Evolutionary conservation across 1,139 yeast species (phyloP).

Genomic region (Scheffersomyces segobiensis): DNA sequence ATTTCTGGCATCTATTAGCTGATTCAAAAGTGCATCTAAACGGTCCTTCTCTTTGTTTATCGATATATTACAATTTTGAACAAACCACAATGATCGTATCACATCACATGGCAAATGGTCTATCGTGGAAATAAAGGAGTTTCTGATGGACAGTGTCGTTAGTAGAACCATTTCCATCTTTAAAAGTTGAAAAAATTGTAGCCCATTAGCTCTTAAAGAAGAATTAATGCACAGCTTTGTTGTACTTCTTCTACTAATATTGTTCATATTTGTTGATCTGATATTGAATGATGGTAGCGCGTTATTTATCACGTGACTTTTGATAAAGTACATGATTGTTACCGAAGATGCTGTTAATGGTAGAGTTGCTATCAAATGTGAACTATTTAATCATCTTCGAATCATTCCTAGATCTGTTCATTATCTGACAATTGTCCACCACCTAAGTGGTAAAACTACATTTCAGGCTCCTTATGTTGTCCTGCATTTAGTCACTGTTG

Average conservation of each 20-base stretch:
- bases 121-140: constrained; percentile 44
- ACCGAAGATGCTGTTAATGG: neutral
- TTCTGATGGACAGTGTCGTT: constrained; percentile 29
- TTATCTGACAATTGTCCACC: neutral
- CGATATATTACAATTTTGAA: constrained; percentile 39
- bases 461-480: too few relatives aligned
- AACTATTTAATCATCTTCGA: neutral
- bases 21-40: constrained; percentile 7
- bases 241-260: neutral
- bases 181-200: neutral
- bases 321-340: too few relatives aligned
- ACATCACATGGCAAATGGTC: constrained; percentile 51
- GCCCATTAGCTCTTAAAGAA: neutral
- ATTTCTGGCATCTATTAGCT: neutral
- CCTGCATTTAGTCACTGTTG: neutral
- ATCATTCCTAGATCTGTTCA: neutral
- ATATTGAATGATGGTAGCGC: neutral
- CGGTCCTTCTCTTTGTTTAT: constrained; percentile 19
- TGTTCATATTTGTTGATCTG: neutral
- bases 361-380: neutral
- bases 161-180: constrained; percentile 16
- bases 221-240: neutral
- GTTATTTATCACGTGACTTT: neutral
- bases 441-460: neutral
- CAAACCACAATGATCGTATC: constrained; percentile 47